These are phyloP conservation scores for Fusarium metavorans DNA, from an alignment of 2,329 filamentous ascomycete genomes.

Conservation along the genomic window DNA sequence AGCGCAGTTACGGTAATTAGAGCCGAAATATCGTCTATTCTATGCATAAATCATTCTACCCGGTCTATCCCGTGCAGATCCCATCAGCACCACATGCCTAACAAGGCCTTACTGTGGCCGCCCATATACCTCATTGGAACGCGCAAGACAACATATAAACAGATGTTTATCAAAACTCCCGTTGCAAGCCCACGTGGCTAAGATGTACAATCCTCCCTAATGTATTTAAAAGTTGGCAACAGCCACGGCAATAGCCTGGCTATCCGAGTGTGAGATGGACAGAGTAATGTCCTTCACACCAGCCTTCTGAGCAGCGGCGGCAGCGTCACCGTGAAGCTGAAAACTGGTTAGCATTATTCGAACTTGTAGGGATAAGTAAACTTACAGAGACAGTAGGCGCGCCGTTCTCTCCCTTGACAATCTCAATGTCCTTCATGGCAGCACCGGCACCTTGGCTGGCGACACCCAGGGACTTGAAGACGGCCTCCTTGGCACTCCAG, in stretches of 20 bases:
- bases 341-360: constrained; percentile 52
- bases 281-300: constrained; percentile 91
- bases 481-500: constrained; percentile 98
- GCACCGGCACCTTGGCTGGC: constrained; percentile 89
- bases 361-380: constrained; percentile 18
- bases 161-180: constrained; percentile 45
- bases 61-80: constrained; percentile 20
- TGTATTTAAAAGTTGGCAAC: constrained; percentile 78
- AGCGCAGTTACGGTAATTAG: background rate
- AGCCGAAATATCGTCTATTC: constrained; percentile 39
- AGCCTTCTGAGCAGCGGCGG: constrained; percentile 83
- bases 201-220: constrained; percentile 29
- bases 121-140: constrained; percentile 36
- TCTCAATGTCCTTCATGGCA: constrained; percentile 94
- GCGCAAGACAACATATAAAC: constrained; percentile 41
- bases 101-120: constrained; percentile 21
- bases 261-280: constrained; percentile 95
- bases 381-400: constrained; percentile 88
- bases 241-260: constrained; percentile 93
- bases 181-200: constrained; percentile 30
- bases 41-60: constrained; percentile 36
- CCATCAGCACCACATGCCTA: constrained; percentile 30
- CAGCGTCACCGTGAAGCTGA: constrained; percentile 88
- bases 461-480: constrained; percentile 97
- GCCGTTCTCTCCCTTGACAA: constrained; percentile 82